These are phyloP conservation scores for Huiozyma sinensis DNA, from an alignment of 805 yeast genomes.

Conservation along the genomic window DNA sequence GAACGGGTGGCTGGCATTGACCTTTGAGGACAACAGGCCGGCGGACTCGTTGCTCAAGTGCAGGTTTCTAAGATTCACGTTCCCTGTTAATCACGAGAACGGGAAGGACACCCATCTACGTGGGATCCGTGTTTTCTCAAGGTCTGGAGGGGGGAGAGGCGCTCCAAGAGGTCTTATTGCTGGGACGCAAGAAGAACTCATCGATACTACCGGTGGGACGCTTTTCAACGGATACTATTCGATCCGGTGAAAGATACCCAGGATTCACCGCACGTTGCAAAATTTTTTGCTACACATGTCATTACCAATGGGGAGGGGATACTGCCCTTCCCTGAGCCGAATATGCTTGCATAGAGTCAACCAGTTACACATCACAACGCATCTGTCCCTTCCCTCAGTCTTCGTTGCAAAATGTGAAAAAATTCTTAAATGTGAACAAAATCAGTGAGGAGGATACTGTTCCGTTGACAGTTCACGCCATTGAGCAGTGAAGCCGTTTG, in stretches of 20 bases:
- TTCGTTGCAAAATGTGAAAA: too few relatives aligned
- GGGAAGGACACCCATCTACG: constrained; percentile 93
- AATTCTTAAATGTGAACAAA: too few relatives aligned
- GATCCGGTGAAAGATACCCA: neutral
- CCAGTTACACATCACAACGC: too few relatives aligned
- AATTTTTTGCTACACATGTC: too few relatives aligned
- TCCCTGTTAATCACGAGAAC: constrained; percentile 65
- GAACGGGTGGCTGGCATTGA: constrained; percentile 26
- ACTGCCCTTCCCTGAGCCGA: too few relatives aligned
- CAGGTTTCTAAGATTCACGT: constrained; percentile 21
- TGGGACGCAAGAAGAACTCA: too few relatives aligned
- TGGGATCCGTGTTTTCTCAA: constrained; percentile 38
- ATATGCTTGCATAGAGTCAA: too few relatives aligned
- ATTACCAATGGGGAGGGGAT: too few relatives aligned
- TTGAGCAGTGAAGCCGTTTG: too few relatives aligned
- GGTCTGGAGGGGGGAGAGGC: neutral
- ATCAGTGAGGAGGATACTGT: too few relatives aligned
- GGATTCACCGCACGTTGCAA: neutral
- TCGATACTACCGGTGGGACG: neutral
- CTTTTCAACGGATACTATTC: neutral
- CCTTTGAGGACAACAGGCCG: constrained; percentile 18
- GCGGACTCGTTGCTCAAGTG: constrained; percentile 18
- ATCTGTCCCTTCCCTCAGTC: too few relatives aligned
- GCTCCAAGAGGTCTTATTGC: neutral
- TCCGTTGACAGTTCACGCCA: too few relatives aligned